Base-by-base conservation (phyloP, 768 basidiomycete genomes). In the Candolleomyces aberdarensis region DNA sequence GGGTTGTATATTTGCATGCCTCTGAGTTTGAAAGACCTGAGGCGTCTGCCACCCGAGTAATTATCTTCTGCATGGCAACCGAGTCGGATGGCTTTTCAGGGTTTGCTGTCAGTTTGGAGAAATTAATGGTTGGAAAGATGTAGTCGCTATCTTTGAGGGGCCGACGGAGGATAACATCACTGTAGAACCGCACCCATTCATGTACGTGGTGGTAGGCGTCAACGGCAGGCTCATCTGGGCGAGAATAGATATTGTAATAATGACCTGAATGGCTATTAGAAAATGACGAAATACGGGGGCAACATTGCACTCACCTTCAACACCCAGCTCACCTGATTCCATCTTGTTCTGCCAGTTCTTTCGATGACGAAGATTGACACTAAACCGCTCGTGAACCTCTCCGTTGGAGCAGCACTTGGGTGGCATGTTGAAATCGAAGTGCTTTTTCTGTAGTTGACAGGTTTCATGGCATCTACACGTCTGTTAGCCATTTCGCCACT, bases 211-310 rank as follows among this genome's bases (percentile, higher is more conserved):
- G 5, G 44, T 46, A 46, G 15, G 19, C 13, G 19, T 46, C 44
- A 46, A 46, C 4, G 13, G 44, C 44, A 19, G 44, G 44, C 5
- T 51, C 22, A 5, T 62, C 19, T 1, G 17, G 32, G 20, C 63
- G 63, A 14, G 47, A 10, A 43, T 66, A 64, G 20, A 66, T 58
- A 31, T 62, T 55, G 56, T 66, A 66, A 19, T 36, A 39, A 43
- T 61, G 54, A 15, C 65, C 65, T 66, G 20, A n/a, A 55, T 39
- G 31, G 31, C 3, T 53, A 20, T 46, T 50, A 46, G 41, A 47
- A 20, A 41, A 44, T 22, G 7, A 29, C 1, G 57, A 39, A 14
- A 10, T 54, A 5, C 57, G 56, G 19, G 14, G 5, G 22, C 29
- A 9, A 22, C 17, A 14, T 26, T 10, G 56, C n/a, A n/a, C 60